Base-by-base conservation (phyloP, 768 basidiomycete genomes). In the Pleurotus citrinopileatus region DNA sequence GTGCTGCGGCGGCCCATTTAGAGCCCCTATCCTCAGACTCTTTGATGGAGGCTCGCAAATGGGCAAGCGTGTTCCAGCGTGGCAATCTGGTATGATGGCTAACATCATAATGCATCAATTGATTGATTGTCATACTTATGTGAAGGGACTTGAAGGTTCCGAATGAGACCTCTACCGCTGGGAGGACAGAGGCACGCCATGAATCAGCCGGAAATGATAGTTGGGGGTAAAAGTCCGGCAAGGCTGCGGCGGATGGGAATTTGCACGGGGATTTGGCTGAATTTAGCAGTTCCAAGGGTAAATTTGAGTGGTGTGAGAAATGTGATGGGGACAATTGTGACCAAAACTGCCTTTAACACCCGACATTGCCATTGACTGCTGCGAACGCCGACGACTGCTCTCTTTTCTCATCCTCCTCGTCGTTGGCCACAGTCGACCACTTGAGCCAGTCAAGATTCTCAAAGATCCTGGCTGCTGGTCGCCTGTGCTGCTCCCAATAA, bases 381-480 rank as follows among this genome's bases (percentile, higher is more conserved):
- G 48, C 48, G 48, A 51, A 51, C 48, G 48, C 48, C 27, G 48
- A 37, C 48, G 34, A 51, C 48, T n/a, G 34, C 48, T 23, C 20
- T 32, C 22, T 36, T 36, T 51, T 25, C n/a, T 34, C 32, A 34
- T 26, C 37, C 15, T 51, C 48, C 29, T 51, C 48, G 48, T 51
- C 48, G 48, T 51, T 32, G 34, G 48, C 48, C 48, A 51, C 29
- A 37, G 38, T 34, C 23, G 34, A 51, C 48, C 48, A 12, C 32
- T 37, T 34, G 34, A 20, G 4, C 10, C 48, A 51, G 48, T 37
- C 5, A 51, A 48, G 48, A 15, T 19, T 36, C 48, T 34, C 48
- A n/a, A 51, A 19, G 48, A 51, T 19, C 22, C 48, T 36, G 29
- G 48, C 48, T 22, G 34, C 48, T 19, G 48, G 48, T 51, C 48